Evolutionary conservation across 352 stramenopile species (phyloP).

Genomic region (Globisporangium parvum): DNA sequence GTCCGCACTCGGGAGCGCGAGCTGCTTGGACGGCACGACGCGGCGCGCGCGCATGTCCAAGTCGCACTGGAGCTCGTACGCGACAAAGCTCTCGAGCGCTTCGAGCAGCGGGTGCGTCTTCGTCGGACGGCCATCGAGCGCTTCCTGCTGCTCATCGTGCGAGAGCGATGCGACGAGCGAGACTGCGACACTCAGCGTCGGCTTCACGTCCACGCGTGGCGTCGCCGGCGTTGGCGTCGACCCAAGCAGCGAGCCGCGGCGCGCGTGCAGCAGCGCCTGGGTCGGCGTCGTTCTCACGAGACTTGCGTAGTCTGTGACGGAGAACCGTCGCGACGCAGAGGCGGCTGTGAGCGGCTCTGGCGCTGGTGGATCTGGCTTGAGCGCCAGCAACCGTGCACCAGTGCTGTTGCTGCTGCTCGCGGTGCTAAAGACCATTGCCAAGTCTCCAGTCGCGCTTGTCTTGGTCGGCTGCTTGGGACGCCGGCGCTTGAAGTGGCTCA

Average conservation of each 20-base stretch:
- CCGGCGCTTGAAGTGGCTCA: slow-evolving; percentile 59
- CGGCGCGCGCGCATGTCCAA: slow-evolving; percentile 18
- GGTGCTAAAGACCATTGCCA: slow-evolving; percentile 28
- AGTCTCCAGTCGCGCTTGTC: neutral
- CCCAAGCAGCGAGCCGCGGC: slow-evolving; percentile 6
- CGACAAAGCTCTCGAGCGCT: slow-evolving; percentile 58
- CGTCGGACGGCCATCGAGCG: slow-evolving; percentile 44
- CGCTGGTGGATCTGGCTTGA: too few relatives aligned
- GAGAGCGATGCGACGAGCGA: slow-evolving; percentile 69
- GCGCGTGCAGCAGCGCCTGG: neutral
- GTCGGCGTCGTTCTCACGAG: neutral
- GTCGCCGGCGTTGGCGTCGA: neutral
- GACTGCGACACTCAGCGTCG: slow-evolving; percentile 51
- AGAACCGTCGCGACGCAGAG: neutral
- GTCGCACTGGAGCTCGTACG: slow-evolving; percentile 30
- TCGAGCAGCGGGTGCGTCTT: slow-evolving; percentile 63
- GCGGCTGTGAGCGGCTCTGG: neutral
- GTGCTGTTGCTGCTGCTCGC: neutral
- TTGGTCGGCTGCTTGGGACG: slow-evolving; percentile 12
- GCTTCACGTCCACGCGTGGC: slow-evolving; percentile 24
- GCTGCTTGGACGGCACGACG: slow-evolving; percentile 19
- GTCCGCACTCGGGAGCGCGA: slow-evolving; percentile 30
- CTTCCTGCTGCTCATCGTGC: slow-evolving; percentile 65
- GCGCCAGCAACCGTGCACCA: neutral
- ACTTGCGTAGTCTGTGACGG: slow-evolving; percentile 6